These are phyloP conservation scores for Yamadazyma endophytica DNA, from an alignment of 805 yeast species.

Conservation along the genomic window DNA sequence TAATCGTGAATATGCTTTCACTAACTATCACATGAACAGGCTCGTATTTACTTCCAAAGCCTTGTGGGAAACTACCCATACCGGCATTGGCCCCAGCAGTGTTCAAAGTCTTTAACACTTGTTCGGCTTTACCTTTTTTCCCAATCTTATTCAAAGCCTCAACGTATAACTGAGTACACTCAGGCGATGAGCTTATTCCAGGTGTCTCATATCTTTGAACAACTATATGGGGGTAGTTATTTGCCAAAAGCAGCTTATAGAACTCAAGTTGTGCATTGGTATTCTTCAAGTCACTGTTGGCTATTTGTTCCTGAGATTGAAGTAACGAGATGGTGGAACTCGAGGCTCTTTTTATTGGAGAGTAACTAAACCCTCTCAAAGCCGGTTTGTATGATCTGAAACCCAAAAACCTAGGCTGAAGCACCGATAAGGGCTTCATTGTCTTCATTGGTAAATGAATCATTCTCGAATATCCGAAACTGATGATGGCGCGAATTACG, in stretches of 20 bases:
- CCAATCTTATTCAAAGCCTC: constrained; percentile 81
- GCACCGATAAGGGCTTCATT: too few relatives aligned
- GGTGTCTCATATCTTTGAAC: constrained; percentile 92
- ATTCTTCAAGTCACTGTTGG: constrained; percentile 69
- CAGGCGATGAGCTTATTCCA: constrained; percentile 81
- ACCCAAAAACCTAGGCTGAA: too few relatives aligned
- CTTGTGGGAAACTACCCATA: constrained; percentile 19
- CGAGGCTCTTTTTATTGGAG: constrained; percentile 3
- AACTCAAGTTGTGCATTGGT: constrained; percentile 78
- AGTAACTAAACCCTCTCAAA: too few relatives aligned
- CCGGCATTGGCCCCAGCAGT: constrained; percentile 10
- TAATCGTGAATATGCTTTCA: constrained; percentile 72
- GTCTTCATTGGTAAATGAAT: too few relatives aligned
- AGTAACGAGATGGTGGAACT: constrained; percentile 18
- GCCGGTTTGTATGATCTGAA: too few relatives aligned
- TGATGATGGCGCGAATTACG: neutral
- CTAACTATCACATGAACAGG: constrained; percentile 94
- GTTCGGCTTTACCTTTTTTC: constrained; percentile 71
- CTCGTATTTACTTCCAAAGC: constrained; percentile 63
- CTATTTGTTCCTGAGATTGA: constrained; percentile 68
- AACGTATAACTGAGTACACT: constrained; percentile 72
- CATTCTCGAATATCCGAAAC: too few relatives aligned
- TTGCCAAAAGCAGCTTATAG: constrained; percentile 65
- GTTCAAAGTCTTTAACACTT: constrained; percentile 38
- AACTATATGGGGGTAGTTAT: constrained; percentile 93